Evolutionary conservation across 2,329 filamentous ascomycete species (phyloP), one percentile per base, ranked within the genome.

Genomic region (Fusarium concolor): DNA sequence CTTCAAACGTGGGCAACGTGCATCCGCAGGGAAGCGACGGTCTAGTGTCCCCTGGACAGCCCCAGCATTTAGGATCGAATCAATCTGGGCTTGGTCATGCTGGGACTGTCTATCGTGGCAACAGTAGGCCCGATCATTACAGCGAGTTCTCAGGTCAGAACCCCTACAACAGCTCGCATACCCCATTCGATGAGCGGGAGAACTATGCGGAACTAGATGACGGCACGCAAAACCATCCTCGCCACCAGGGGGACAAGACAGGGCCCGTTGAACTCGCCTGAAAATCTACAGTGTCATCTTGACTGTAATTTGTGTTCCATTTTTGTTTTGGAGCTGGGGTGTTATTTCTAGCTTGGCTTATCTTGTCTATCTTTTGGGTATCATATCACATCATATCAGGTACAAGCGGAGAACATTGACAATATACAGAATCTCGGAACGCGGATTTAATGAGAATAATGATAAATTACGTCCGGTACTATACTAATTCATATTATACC

Each of bases 401-500:
- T 51, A 41, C 15, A 54, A 59, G 24, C 33, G 37, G 29, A 41
- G 29, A 37, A 59, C 22, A 20, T 65, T 62, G 45, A 51, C 35
- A 17, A 66, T 39, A 20, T 37, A 46, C 51, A 44, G 44, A 45
- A 42, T 35, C n/a, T 58, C 18, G 38, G 24, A 42, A 42, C 41
- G 8, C 20, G 18, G 20, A 17, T 38, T 43, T 45, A 54, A 62
- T 45, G 52, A 56, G 60, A 46, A 64, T 53, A 70, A 58, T 60
- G 60, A 63, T 62, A 54, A 65, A 67, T 54, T 71, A 53, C 46
- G 59, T 71, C 56, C 54, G 58, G 62, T 70, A 65, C 62, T 58
- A 60, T 69, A 67, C 39, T 49, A 62, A 72, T 74, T 55, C 71
- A 64, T 59, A 64, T 59, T 59, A 65, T 59, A 63, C 65, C 60